Evolutionary conservation across 441 rosid species (phyloP).

Genomic region (Kokia cookei): DNA sequence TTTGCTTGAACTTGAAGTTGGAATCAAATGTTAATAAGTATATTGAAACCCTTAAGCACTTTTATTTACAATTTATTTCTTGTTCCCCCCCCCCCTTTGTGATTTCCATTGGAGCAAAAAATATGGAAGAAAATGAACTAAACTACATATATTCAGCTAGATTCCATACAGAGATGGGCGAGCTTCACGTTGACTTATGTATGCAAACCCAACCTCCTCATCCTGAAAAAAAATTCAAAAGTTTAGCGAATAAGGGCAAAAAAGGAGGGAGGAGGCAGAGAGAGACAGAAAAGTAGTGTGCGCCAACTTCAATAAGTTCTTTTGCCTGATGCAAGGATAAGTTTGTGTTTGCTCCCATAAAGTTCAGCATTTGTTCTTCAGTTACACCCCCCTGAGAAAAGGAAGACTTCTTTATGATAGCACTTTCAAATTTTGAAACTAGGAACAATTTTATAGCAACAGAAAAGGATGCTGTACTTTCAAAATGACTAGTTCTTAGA

Average conservation of each 20-base stretch:
- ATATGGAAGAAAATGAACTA: not conserved
- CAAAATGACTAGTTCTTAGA: not conserved
- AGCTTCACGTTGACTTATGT: slow-evolving; percentile 83
- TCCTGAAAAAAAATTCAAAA: slow-evolving; percentile 40
- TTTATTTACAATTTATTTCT: not conserved
- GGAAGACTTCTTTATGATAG: slow-evolving; percentile 13
- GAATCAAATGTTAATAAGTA: not conserved
- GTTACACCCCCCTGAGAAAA: slow-evolving; percentile 76
- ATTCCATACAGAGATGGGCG: slow-evolving; percentile 82
- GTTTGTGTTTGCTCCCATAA: slow-evolving; percentile 88
- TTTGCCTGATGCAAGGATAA: slow-evolving; percentile 68
- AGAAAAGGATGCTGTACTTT: not conserved
- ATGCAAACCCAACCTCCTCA: slow-evolving; percentile 85
- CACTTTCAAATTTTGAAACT: not conserved
- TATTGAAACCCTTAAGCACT: not conserved
- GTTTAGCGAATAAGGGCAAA: slow-evolving; percentile 7
- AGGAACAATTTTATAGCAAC: not conserved
- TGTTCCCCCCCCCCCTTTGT: no score
- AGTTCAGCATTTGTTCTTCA: slow-evolving; percentile 94
- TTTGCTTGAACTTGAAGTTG: not conserved
- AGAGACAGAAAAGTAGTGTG: not conserved
- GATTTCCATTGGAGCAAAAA: not conserved
- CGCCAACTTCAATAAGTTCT: slow-evolving; percentile 73
- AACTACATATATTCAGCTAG: slow-evolving; percentile 15
- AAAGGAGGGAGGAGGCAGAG: not conserved